These are phyloP conservation scores for Taphrina wiesneri DNA, from an alignment of 1,139 yeast species.

Conservation along the genomic window DNA sequence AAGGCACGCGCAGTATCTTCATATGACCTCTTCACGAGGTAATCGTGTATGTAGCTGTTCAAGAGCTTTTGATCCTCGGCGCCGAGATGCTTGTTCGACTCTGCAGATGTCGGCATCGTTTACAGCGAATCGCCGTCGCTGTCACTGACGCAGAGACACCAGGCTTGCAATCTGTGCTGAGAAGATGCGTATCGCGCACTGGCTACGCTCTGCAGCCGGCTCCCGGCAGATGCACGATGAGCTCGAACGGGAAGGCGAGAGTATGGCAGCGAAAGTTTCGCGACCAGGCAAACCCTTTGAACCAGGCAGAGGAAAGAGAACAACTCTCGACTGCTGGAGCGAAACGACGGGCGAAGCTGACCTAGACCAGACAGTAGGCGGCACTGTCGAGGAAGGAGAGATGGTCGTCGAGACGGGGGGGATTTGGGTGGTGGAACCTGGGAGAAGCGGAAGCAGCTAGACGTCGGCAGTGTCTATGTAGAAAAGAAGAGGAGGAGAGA, in stretches of 20 bases:
- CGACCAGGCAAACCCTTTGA: too few relatives aligned
- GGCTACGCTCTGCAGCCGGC: neutral
- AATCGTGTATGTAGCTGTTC: slow-evolving; percentile 85
- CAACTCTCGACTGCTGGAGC: neutral
- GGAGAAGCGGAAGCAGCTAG: too few relatives aligned
- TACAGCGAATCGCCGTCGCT: neutral
- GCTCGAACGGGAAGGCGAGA: too few relatives aligned
- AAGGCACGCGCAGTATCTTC: slow-evolving; percentile 71
- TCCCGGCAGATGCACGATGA: neutral
- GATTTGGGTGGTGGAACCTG: too few relatives aligned
- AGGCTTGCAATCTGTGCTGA: neutral
- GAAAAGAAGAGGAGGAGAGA: too few relatives aligned
- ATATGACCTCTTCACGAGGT: slow-evolving; percentile 70
- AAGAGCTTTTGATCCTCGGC: slow-evolving; percentile 51
- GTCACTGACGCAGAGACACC: neutral
- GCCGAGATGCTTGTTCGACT: neutral
- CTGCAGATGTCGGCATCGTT: slow-evolving; percentile 11
- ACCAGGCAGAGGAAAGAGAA: too few relatives aligned
- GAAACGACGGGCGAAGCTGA: neutral
- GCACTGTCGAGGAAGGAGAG: neutral
- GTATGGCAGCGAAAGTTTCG: too few relatives aligned
- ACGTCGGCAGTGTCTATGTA: too few relatives aligned
- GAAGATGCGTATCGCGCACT: neutral
- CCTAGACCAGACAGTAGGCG: neutral
- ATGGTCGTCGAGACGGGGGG: too few relatives aligned